Evolutionary conservation across 495 filamentous ascomycete species (phyloP).

Genomic region (Rhypophila decipiens): DNA sequence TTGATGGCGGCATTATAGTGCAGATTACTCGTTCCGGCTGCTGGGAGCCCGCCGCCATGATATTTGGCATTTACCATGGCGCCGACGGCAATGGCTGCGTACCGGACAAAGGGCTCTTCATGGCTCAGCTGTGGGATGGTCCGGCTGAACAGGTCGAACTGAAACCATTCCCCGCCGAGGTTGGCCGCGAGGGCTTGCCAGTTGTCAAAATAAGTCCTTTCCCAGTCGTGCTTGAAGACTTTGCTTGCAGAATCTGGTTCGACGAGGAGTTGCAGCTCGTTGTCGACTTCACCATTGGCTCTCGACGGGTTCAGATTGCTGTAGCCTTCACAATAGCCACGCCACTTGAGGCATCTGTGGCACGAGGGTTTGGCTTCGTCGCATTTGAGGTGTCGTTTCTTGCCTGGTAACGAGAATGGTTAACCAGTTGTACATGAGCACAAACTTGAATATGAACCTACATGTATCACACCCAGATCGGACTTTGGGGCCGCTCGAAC

Average conservation of each 20-base stretch:
- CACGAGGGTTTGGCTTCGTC: conserved; percentile 47
- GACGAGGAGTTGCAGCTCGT: too few relatives aligned
- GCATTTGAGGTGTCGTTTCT: conserved; percentile 47
- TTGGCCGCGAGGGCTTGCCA: conserved; percentile 12
- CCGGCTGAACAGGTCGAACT: conserved; percentile 11
- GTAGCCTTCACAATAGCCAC: conserved; percentile 23
- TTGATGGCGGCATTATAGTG: conserved; percentile 21
- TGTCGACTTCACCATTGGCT: too few relatives aligned
- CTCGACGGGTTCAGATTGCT: too few relatives aligned
- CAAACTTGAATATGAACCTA: conserved; percentile 22
- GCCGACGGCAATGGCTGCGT: conserved; percentile 21
- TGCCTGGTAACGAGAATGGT: background rate
- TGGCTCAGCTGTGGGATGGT: conserved; percentile 18
- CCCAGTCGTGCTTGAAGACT: conserved; percentile 6
- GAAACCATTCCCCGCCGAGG: conserved; percentile 18
- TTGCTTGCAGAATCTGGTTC: background rate
- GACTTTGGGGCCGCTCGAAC: conserved; percentile 29
- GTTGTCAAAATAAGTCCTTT: conserved; percentile 16
- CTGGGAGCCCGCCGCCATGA: too few relatives aligned
- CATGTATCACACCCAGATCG: conserved; percentile 44
- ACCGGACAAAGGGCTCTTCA: conserved; percentile 14
- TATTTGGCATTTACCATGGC: conserved; percentile 14
- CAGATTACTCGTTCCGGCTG: conserved; percentile 1
- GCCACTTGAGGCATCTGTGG: conserved; percentile 23
- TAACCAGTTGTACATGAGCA: background rate